Evolutionary conservation across 371 early-diverging fungal species (phyloP).

Genomic region (Apophysomyces sp.): DNA sequence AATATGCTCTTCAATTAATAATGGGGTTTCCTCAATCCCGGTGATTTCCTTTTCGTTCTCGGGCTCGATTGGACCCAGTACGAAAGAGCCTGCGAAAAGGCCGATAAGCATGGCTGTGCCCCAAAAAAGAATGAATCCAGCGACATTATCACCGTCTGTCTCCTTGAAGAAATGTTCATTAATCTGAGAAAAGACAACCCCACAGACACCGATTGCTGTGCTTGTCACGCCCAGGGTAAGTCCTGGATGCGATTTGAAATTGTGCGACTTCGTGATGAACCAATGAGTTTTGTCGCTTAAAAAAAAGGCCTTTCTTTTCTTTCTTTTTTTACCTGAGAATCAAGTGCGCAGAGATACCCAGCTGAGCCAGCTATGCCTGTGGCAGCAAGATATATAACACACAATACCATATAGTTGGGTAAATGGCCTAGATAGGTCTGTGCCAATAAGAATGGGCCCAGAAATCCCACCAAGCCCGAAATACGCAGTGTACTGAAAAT

Average conservation of each 20-base stretch:
- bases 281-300: not conserved
- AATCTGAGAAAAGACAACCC: conserved; percentile 46
- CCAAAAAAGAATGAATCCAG: conserved; percentile 38
- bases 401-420: conserved; percentile 26
- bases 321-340: conserved; percentile 36
- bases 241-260: conserved; percentile 43
- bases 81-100: conserved; percentile 32
- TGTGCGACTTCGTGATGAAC: conserved; percentile 21
- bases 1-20: not conserved
- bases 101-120: conserved; percentile 22
- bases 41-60: not conserved
- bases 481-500: conserved; percentile 30
- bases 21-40: not conserved
- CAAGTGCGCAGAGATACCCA: conserved; percentile 42
- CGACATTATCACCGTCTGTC: conserved; percentile 20
- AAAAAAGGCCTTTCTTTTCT: not conserved
- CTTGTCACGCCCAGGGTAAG: conserved; percentile 45
- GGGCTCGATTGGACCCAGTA: conserved; percentile 21
- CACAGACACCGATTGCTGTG: conserved; percentile 38
- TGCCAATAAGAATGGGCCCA: conserved; percentile 35
- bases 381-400: conserved; percentile 31
- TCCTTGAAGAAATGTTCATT: conserved; percentile 39
- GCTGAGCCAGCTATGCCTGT: conserved; percentile 41
- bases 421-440: conserved; percentile 40
- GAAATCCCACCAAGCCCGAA: conserved; percentile 31